phyloP scores from a whole-genome alignment of 352 stramenopile genomes.

The Globisporangium solare region DNA sequence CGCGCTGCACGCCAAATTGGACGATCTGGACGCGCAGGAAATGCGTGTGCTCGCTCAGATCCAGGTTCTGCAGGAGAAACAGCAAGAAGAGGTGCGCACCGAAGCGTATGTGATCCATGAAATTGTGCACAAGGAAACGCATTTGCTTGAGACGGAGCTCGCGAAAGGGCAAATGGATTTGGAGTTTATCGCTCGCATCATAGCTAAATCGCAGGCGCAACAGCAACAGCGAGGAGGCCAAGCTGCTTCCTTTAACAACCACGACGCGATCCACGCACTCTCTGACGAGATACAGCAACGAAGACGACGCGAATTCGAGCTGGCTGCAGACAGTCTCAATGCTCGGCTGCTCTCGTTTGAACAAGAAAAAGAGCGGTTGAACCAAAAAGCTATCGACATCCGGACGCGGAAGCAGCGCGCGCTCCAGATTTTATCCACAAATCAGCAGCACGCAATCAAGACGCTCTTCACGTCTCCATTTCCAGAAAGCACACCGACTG shows the following conservation, averaged over 20 bases:
- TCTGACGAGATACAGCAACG: constrained; percentile 32
- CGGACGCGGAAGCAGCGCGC: constrained; percentile 37
- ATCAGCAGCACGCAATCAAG: constrained; percentile 50
- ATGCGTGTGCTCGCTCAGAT: constrained; percentile 40
- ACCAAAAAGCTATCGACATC: constrained; percentile 27
- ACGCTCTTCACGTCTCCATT: constrained; percentile 31
- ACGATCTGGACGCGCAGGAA: constrained; percentile 34
- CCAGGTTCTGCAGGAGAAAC: constrained; percentile 38
- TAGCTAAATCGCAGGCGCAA: constrained; percentile 14
- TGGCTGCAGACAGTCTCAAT: constrained; percentile 24
- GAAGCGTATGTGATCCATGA: constrained; percentile 34
- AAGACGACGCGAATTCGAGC: constrained; percentile 28
- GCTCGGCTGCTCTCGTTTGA: constrained; percentile 36
- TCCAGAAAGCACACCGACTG: neutral
- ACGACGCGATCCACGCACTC: constrained; percentile 18
- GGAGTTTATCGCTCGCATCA: constrained; percentile 39
- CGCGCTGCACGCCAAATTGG: constrained; percentile 15
- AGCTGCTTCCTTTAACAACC: neutral
- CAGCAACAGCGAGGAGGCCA: constrained; percentile 7
- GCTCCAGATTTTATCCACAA: constrained; percentile 50
- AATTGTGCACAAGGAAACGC: constrained; percentile 39
- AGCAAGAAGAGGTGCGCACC: constrained; percentile 30
- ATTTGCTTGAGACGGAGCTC: constrained; percentile 44
- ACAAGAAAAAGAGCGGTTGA: constrained; percentile 29
- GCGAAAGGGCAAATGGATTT: constrained; percentile 38